These are phyloP conservation scores for Chaetomium globosum DNA, from an alignment of 2,329 filamentous ascomycete species.

Conservation along the genomic window DNA sequence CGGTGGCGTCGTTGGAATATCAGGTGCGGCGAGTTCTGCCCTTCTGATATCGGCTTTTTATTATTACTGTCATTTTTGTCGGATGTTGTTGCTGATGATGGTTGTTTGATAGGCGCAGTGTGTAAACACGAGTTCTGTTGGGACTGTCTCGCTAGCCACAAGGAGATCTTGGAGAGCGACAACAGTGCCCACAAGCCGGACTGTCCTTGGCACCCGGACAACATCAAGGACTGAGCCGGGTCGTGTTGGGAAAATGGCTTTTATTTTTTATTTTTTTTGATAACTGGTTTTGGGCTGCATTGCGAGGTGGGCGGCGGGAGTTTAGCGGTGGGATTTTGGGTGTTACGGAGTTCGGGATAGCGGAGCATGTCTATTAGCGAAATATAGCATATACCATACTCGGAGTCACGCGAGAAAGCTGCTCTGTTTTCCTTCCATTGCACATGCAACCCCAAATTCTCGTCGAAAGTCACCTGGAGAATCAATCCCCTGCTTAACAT, in stretches of 20 bases:
- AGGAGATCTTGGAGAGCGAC: constrained; percentile 40
- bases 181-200: constrained; percentile 40
- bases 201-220: constrained; percentile 41
- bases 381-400: background rate
- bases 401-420: background rate
- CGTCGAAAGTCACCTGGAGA: too few species aligned
- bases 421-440: background rate
- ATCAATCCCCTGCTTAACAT: background rate
- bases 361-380: background rate
- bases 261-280: background rate
- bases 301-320: background rate
- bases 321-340: background rate
- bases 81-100: constrained; percentile 13
- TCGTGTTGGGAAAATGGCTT: background rate
- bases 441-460: background rate
- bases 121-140: constrained; percentile 43
- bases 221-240: constrained; percentile 26
- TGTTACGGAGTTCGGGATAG: background rate
- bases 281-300: background rate
- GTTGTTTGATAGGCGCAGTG: constrained; percentile 35
- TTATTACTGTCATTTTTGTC: background rate
- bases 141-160: constrained; percentile 44
- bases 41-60: background rate
- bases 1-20: background rate
- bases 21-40: constrained; percentile 17